A percentile compares a stretch with the other conserved stretches of the same genome.
Conservation (phyloP, 768 basidiomycete genomes). For the Termitomyces sp. region DNA sequence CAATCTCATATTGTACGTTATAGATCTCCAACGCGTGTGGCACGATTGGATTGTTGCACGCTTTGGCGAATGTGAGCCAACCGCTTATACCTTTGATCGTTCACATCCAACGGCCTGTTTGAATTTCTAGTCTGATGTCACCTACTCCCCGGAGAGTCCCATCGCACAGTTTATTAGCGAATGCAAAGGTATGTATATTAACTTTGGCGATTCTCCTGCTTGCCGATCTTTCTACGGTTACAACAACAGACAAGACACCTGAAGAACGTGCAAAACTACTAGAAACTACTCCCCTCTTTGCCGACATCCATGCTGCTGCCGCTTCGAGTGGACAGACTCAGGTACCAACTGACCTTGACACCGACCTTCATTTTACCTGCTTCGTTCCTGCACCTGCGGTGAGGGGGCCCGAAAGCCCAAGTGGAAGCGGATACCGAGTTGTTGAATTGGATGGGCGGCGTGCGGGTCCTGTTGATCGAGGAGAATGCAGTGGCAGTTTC, state of each 20-base stretch:
- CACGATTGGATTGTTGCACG: constrained; percentile 82
- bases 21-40: constrained; percentile 86
- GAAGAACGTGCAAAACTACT: constrained; percentile 73
- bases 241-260: constrained; percentile 62
- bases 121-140: constrained; percentile 53
- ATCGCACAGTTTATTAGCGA: constrained; percentile 64
- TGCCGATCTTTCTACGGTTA: neutral
- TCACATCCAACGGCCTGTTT: neutral
- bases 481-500: constrained; percentile 50
- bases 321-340: constrained; percentile 69
- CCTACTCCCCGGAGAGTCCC: constrained; percentile 52
- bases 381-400: constrained; percentile 75
- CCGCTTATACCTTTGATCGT: neutral
- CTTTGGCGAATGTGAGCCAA: constrained; percentile 69
- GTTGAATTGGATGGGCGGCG: constrained; percentile 85
- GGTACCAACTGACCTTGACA: constrained; percentile 60
- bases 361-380: constrained; percentile 87
- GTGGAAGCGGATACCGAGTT: constrained; percentile 38
- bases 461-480: constrained; percentile 77
- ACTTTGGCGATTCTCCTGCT: neutral
- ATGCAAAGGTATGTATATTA: constrained; percentile 45
- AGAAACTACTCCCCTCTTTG: constrained; percentile 73
- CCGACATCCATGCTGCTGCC: constrained; percentile 69
- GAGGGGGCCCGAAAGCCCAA: constrained; percentile 29
- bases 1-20: neutral